Evolutionary conservation across 768 basidiomycete species (phyloP).

Genomic region (Lentinula raphanica): DNA sequence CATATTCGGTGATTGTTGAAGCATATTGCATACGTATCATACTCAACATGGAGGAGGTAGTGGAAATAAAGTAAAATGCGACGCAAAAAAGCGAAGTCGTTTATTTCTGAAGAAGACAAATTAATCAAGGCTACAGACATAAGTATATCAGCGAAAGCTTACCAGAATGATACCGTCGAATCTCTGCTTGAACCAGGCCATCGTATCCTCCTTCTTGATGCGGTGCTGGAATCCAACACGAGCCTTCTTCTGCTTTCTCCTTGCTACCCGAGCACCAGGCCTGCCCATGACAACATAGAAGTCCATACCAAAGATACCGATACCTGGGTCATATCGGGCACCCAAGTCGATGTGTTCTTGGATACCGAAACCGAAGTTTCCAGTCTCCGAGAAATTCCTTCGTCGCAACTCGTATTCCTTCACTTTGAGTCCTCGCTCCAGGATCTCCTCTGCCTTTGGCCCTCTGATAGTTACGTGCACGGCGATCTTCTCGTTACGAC

Average conservation of each 20-base stretch:
- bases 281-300: constrained; percentile 98
- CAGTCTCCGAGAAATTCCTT: constrained; percentile 97
- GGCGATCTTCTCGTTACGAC: constrained; percentile 99
- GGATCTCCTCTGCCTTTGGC: constrained; percentile 98
- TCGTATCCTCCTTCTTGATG: constrained; percentile 93
- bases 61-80: background rate
- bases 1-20: no score
- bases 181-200: constrained; percentile 99
- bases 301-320: constrained; percentile 99
- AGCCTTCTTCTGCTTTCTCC: constrained; percentile 84
- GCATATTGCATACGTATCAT: constrained; percentile 8
- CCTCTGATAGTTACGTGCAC: constrained; percentile 98
- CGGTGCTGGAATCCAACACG: constrained; percentile 84
- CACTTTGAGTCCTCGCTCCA: constrained; percentile 98
- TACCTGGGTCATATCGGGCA: constrained; percentile 95
- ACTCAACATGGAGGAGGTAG: background rate
- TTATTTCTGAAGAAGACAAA: constrained; percentile 11
- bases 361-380: constrained; percentile 99
- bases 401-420: constrained; percentile 99
- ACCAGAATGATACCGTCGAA: constrained; percentile 98
- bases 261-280: constrained; percentile 86
- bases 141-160: constrained; percentile 18
- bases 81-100: background rate
- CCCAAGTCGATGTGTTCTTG: constrained; percentile 99
- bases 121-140: background rate